Conservation (phyloP, 371 early-diverging fungal genomes). For the Apophysomyces sp. region DNA sequence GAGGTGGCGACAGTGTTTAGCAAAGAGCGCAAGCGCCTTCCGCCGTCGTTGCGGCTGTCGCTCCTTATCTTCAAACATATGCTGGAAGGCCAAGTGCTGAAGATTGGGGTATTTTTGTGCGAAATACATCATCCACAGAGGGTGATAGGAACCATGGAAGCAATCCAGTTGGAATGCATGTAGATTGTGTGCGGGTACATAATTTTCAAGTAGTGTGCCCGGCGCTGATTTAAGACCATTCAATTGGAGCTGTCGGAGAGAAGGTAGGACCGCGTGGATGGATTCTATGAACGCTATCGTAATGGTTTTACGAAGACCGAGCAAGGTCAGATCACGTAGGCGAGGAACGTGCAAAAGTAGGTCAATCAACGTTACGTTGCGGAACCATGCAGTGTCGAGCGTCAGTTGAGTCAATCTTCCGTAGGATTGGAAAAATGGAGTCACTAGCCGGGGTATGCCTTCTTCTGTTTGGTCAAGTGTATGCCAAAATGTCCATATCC, state of each 20-base stretch:
- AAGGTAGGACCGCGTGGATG: background rate
- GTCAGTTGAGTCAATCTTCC: background rate
- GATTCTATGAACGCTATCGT: background rate
- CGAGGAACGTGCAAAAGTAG: background rate
- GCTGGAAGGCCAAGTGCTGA: background rate
- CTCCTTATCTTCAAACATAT: background rate
- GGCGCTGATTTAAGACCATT: background rate
- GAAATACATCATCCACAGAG: constrained; percentile 6
- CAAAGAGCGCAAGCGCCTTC: background rate
- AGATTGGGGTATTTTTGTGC: constrained; percentile 4
- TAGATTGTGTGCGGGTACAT: background rate
- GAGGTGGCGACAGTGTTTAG: background rate
- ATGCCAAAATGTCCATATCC: background rate
- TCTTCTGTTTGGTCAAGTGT: background rate
- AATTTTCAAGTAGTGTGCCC: background rate
- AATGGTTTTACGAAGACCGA: background rate
- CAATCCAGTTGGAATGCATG: background rate
- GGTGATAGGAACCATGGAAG: background rate
- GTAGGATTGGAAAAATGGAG: background rate
- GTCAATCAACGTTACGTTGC: background rate
- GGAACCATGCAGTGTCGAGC: background rate
- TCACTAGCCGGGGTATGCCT: background rate
- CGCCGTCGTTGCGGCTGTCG: background rate
- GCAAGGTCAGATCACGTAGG: background rate
- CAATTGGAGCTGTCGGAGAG: background rate